These are phyloP conservation scores for Diplocarpon mali DNA, from an alignment of 2,329 filamentous ascomycete species.

Conservation along the genomic window DNA sequence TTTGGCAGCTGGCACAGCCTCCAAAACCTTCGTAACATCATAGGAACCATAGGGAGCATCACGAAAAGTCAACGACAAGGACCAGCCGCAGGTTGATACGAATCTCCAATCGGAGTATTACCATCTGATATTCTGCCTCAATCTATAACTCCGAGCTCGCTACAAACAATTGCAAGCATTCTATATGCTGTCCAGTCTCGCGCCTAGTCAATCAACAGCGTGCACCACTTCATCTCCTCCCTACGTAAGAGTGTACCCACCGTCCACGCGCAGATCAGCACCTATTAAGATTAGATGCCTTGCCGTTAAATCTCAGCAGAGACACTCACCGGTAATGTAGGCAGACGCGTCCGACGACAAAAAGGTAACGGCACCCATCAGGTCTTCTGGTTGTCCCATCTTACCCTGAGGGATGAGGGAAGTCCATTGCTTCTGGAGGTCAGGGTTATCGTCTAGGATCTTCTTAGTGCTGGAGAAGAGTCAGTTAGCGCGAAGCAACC, in stretches of 20 bases:
- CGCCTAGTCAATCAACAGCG: neutral
- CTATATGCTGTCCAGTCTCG: too few relatives aligned
- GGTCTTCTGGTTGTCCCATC: slow-evolving; percentile 83
- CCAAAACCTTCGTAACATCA: too few relatives aligned
- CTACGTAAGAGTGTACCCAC: slow-evolving; percentile 77
- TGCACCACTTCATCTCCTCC: neutral
- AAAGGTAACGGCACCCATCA: slow-evolving; percentile 83
- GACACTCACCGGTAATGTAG: slow-evolving; percentile 43
- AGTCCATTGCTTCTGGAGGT: slow-evolving; percentile 82
- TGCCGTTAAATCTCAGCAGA: neutral
- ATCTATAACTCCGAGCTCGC: too few relatives aligned
- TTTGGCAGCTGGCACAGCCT: too few relatives aligned
- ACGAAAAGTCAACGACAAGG: too few relatives aligned
- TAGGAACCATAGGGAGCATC: too few relatives aligned
- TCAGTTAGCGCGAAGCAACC: too few relatives aligned
- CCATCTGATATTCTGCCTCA: too few relatives aligned
- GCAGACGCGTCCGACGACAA: slow-evolving; percentile 45
- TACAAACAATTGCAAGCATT: too few relatives aligned
- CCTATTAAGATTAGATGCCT: neutral
- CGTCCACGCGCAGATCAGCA: slow-evolving; percentile 51
- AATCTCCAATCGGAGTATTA: too few relatives aligned
- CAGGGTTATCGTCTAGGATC: slow-evolving; percentile 87
- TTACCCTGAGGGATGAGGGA: slow-evolving; percentile 85
- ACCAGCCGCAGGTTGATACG: too few relatives aligned
- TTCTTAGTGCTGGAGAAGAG: slow-evolving; percentile 62